A percentile compares a stretch with the other conserved stretches of the same genome.
Evolutionary conservation across 2,329 filamentous ascomycete genomes (phyloP).

Genomic region (Phialophora tarda): DNA sequence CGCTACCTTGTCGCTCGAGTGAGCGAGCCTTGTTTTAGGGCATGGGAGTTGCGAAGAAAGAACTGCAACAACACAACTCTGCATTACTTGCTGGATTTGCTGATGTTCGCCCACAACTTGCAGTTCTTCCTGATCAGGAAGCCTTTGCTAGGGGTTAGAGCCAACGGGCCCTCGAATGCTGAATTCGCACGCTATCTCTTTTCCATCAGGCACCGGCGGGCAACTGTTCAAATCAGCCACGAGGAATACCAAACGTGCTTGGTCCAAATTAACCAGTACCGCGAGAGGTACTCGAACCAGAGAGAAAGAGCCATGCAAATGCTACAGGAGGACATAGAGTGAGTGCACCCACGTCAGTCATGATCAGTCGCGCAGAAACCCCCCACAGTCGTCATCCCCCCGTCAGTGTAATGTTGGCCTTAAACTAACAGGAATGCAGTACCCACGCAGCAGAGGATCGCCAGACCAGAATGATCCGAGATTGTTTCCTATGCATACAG

Average conservation of each 20-base stretch:
- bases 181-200: conserved; percentile 1
- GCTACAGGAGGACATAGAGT: conserved; percentile 3
- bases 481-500: neutral
- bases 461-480: neutral
- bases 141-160: neutral
- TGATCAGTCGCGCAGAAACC: neutral
- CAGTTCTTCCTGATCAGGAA: conserved; percentile 3
- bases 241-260: conserved; percentile 1
- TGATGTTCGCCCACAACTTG: neutral
- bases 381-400: neutral
- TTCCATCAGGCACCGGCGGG: neutral
- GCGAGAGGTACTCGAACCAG: neutral
- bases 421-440: neutral
- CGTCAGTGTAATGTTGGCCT: neutral
- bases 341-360: neutral
- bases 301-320: neutral
- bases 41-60: neutral
- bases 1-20: neutral
- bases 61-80: neutral
- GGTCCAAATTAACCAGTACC: neutral
- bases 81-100: neutral
- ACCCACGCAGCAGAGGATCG: neutral
- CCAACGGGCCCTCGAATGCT: neutral
- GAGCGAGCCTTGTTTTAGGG: neutral
- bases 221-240: neutral